Conservation (phyloP, 2,329 filamentous ascomycete species). For the Ambrosiella cleistominuta region DNA sequence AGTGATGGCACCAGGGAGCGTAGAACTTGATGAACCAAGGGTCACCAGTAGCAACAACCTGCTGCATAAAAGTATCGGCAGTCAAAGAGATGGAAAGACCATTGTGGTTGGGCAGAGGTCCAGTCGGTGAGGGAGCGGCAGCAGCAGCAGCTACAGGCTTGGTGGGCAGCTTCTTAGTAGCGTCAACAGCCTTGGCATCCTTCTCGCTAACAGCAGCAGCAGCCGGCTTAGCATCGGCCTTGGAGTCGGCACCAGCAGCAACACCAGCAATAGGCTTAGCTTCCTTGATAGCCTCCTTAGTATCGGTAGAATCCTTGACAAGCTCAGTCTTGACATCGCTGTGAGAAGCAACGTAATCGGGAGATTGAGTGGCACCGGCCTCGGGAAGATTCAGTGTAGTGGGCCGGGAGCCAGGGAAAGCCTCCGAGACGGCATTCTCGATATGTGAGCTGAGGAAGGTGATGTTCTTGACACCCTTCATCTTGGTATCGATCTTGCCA, state of each 20-base stretch:
- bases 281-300: conserved; percentile 20
- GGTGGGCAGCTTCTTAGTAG: conserved; percentile 12
- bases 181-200: conserved; percentile 20
- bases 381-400: conserved; percentile 50
- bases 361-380: conserved; percentile 40
- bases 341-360: conserved; percentile 14
- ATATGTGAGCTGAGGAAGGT: conserved; percentile 48
- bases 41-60: conserved; percentile 73
- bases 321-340: background rate
- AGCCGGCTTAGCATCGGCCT: conserved; percentile 16
- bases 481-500: conserved; percentile 46
- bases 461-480: conserved; percentile 52
- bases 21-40: conserved; percentile 99
- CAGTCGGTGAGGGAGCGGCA: conserved; percentile 32
- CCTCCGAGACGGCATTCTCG: conserved; percentile 58
- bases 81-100: conserved; percentile 61
- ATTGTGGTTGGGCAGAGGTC: conserved; percentile 47
- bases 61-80: conserved; percentile 67
- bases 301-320: conserved; percentile 6
- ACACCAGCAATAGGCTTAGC: conserved; percentile 18
- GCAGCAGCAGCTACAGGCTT: conserved; percentile 17
- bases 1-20: conserved; percentile 92
- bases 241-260: conserved; percentile 12
- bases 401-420: conserved; percentile 66
- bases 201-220: conserved; percentile 18